These are phyloP conservation scores for Ogataea siamensis DNA, from an alignment of 805 yeast genomes.

Conservation along the genomic window DNA sequence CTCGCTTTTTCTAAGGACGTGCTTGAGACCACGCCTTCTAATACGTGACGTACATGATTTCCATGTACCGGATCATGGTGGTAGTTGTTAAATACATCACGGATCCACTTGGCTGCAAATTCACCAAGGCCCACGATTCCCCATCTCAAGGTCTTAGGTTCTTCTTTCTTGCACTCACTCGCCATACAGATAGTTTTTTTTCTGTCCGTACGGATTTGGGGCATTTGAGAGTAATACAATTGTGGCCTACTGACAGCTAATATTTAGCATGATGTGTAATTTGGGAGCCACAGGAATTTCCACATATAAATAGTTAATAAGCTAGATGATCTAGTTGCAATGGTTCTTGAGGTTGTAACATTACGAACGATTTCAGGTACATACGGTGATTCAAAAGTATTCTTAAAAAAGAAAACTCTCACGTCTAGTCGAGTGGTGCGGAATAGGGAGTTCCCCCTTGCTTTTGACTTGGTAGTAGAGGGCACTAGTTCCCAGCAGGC, in stretches of 20 bases:
- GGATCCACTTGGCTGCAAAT: slow-evolving; percentile 41
- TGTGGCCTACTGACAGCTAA: slow-evolving; percentile 3
- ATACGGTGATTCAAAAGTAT: too few species aligned
- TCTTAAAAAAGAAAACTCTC: too few species aligned
- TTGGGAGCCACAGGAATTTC: neutral
- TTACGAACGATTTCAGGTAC: too few species aligned
- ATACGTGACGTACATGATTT: slow-evolving; percentile 32
- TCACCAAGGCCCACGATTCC: slow-evolving; percentile 50
- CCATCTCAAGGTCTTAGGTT: slow-evolving; percentile 43
- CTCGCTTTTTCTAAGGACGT: slow-evolving; percentile 31
- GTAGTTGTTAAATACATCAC: slow-evolving; percentile 34
- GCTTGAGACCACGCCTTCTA: slow-evolving; percentile 42
- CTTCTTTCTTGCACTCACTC: too few species aligned
- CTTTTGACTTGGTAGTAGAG: slow-evolving; percentile 1
- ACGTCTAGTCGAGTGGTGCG: too few species aligned
- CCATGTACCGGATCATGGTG: slow-evolving; percentile 15
- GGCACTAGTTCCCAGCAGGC: neutral
- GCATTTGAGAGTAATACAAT: slow-evolving; percentile 9
- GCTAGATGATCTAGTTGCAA: too few species aligned
- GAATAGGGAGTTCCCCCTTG: slow-evolving; percentile 13
- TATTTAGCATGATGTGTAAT: too few species aligned
- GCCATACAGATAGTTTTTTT: too few species aligned
- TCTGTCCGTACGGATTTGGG: too few species aligned
- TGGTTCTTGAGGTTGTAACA: too few species aligned
- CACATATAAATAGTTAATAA: neutral